Conservation (phyloP, 441 rosid species). For the Raphanus hybrid region DNA sequence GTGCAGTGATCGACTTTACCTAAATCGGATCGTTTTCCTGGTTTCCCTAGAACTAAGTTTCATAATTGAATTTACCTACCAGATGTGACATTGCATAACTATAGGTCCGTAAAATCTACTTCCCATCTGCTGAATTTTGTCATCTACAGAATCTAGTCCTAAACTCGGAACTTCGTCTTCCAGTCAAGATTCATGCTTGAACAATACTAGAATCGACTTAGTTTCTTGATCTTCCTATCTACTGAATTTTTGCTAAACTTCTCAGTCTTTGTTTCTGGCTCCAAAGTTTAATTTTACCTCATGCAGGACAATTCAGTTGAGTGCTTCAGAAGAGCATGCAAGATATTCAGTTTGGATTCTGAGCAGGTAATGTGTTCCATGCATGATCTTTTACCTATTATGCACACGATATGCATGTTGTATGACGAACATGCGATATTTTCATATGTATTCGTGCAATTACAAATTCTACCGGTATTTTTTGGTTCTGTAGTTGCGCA, state of each 20-base stretch:
- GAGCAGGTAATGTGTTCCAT: conserved; percentile 58
- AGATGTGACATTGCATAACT: conserved; percentile 16
- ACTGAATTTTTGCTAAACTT: conserved; percentile 13
- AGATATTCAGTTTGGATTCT: conserved; percentile 70
- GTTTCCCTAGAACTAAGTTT: conserved; percentile 19
- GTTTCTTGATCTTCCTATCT: conserved; percentile 25
- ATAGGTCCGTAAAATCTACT: not conserved
- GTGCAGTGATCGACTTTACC: conserved; percentile 13
- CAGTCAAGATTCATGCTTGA: conserved; percentile 23
- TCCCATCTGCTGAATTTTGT: conserved; percentile 3
- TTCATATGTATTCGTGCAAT: conserved; percentile 16
- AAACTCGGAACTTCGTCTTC: conserved; percentile 5
- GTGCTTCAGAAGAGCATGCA: conserved; percentile 79
- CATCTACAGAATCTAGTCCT: conserved; percentile 16
- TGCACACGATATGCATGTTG: conserved; percentile 17
- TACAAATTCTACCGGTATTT: conserved; percentile 17
- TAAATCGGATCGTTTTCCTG: conserved; percentile 13
- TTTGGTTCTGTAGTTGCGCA: conserved; percentile 58
- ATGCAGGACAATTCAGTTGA: conserved; percentile 71
- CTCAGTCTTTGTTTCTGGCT: conserved; percentile 34
- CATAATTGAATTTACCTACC: conserved; percentile 3
- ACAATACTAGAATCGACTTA: conserved; percentile 18
- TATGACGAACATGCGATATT: not conserved
- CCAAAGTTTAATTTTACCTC: conserved; percentile 22
- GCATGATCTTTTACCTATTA: conserved; percentile 20